A percentile compares a stretch with the other conserved stretches of the same genome.
Conservation (phyloP, 805 yeast species). For the Teunomyces pallodes region DNA sequence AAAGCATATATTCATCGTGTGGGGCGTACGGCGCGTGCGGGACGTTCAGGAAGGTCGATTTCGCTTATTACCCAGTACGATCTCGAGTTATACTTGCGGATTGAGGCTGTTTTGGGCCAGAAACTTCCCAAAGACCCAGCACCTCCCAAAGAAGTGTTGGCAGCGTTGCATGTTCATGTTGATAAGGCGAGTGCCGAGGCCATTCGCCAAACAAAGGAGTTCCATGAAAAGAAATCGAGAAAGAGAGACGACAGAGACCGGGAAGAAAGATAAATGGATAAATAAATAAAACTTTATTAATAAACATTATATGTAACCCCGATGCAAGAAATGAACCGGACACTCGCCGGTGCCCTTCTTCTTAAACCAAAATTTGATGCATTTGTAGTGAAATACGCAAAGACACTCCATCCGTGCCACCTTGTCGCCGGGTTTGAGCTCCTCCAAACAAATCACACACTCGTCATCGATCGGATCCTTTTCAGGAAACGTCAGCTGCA, state of each 20-base stretch:
- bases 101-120: conserved; percentile 81
- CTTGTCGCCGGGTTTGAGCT: conserved; percentile 77
- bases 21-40: conserved; percentile 95
- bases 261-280: conserved; percentile 22
- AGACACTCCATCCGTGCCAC: conserved; percentile 92
- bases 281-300: too few relatives aligned
- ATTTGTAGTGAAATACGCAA: conserved; percentile 88
- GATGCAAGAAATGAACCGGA: conserved; percentile 65
- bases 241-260: conserved; percentile 36
- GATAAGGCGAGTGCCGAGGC: conserved; percentile 92
- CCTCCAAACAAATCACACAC: conserved; percentile 94
- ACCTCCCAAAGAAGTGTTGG: conserved; percentile 72
- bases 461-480: conserved; percentile 53
- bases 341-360: conserved; percentile 83
- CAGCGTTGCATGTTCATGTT: conserved; percentile 78
- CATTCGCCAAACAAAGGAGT: conserved; percentile 70
- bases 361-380: conserved; percentile 89
- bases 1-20: conserved; percentile 85
- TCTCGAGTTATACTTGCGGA: conserved; percentile 79
- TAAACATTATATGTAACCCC: conserved; percentile 11
- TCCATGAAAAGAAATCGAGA: conserved; percentile 44
- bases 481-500: conserved; percentile 18
- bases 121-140: conserved; percentile 78
- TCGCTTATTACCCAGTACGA: conserved; percentile 94
- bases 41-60: conserved; percentile 82